phyloP scores from a whole-genome alignment of 1,284 basidiomycete species.

The Boletellus dicymbophilus region DNA sequence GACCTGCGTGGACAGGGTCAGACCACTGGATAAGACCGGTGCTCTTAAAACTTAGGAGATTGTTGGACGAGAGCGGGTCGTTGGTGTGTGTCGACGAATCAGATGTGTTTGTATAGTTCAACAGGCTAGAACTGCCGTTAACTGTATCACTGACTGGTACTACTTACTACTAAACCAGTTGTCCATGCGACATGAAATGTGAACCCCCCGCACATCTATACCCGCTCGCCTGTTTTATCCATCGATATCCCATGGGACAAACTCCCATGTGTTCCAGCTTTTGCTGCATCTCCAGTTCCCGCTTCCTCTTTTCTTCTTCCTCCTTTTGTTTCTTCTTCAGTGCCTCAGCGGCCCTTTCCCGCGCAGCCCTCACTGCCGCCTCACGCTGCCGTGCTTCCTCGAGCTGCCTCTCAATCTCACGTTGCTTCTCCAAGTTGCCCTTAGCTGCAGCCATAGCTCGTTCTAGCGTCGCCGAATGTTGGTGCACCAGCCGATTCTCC shows the following conservation, averaged over 20 bases:
- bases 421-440: slow-evolving; percentile 12
- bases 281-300: slow-evolving; percentile 42
- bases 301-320: slow-evolving; percentile 35
- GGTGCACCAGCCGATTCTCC: too few relatives aligned
- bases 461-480: too few relatives aligned
- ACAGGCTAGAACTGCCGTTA: too few relatives aligned
- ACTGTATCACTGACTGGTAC: too few relatives aligned
- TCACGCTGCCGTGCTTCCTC: slow-evolving; percentile 28
- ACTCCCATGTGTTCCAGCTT: slow-evolving; percentile 52
- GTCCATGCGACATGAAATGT: slow-evolving; percentile 45
- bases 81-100: too few relatives aligned
- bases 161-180: slow-evolving; percentile 23
- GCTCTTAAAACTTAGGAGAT: too few relatives aligned
- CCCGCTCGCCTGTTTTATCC: slow-evolving; percentile 47
- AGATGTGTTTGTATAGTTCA: too few relatives aligned
- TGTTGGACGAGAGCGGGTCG: too few relatives aligned
- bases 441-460: slow-evolving; percentile 22
- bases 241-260: slow-evolving; percentile 51
- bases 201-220: slow-evolving; percentile 59
- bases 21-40: too few relatives aligned
- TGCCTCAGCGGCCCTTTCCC: slow-evolving; percentile 36
- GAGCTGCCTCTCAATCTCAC: slow-evolving; percentile 23
- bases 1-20: too few relatives aligned
- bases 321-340: slow-evolving; percentile 39
- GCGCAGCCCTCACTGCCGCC: slow-evolving; percentile 24